Conservation (phyloP, 805 yeast genomes). For the Brettanomyces nanus region DNA sequence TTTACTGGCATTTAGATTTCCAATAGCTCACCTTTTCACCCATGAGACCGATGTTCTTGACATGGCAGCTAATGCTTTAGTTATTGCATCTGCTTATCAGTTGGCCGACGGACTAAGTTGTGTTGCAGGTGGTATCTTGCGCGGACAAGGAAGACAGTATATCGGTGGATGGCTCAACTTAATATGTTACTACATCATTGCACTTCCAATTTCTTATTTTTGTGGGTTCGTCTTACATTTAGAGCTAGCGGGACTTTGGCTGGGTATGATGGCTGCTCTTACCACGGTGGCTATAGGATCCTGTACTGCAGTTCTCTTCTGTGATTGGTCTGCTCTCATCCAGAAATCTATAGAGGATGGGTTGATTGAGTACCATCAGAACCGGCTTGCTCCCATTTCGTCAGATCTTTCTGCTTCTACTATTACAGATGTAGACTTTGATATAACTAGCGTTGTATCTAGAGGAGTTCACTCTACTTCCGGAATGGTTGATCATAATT, state of each 20-base stretch:
- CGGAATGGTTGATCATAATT: constrained; percentile 20
- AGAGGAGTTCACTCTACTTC: constrained; percentile 8
- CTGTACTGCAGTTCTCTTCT: constrained; percentile 20
- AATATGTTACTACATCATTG: constrained; percentile 50
- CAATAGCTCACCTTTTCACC: constrained; percentile 49
- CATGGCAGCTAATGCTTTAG: constrained; percentile 43
- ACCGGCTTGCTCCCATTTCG: too few species aligned
- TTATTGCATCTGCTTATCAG: constrained; percentile 62
- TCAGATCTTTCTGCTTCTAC: too few species aligned
- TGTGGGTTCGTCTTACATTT: constrained; percentile 44
- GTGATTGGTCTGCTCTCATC: constrained; percentile 26
- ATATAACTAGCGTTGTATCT: background rate
- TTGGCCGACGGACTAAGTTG: constrained; percentile 63
- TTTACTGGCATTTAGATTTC: constrained; percentile 34
- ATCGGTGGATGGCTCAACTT: constrained; percentile 54
- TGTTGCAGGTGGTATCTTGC: constrained; percentile 64
- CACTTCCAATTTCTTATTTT: constrained; percentile 51
- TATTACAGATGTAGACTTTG: background rate
- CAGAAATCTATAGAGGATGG: constrained; percentile 23
- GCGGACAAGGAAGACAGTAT: constrained; percentile 72
- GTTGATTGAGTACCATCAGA: constrained; percentile 7
- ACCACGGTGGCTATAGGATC: constrained; percentile 40
- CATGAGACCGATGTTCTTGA: constrained; percentile 48
- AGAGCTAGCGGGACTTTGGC: constrained; percentile 57
- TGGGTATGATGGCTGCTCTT: constrained; percentile 48